Evolutionary conservation across 495 filamentous ascomycete species (phyloP).

Genomic region (Aspergillus taichungensis): DNA sequence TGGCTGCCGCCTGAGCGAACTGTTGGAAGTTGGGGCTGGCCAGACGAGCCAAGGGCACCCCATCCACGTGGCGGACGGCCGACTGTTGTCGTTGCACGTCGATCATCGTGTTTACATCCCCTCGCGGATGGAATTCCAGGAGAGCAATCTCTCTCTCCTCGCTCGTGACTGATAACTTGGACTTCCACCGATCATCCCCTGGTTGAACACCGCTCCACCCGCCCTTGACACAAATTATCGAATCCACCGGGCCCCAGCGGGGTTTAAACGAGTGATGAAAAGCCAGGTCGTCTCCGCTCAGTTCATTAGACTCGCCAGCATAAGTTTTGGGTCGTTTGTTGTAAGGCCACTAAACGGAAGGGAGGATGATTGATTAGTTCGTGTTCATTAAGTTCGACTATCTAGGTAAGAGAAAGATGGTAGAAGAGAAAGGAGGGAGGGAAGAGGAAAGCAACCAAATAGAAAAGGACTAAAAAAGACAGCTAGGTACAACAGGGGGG

Average conservation of each 20-base stretch:
- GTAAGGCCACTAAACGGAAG: slow-evolving; percentile 70
- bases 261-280: slow-evolving; percentile 64
- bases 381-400: slow-evolving; percentile 25
- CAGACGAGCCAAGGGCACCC: slow-evolving; percentile 31
- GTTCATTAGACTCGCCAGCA: slow-evolving; percentile 45
- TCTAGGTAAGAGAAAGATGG: slow-evolving; percentile 3
- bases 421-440: slow-evolving; percentile 1
- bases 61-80: slow-evolving; percentile 26
- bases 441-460: no score
- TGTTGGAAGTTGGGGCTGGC: slow-evolving; percentile 23
- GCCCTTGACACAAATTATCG: slow-evolving; percentile 52
- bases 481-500: no score
- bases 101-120: slow-evolving; percentile 26
- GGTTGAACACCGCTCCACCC: slow-evolving; percentile 16
- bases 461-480: no score
- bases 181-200: slow-evolving; percentile 24
- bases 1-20: slow-evolving; percentile 25
- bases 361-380: slow-evolving; percentile 34
- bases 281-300: slow-evolving; percentile 48
- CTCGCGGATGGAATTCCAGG: slow-evolving; percentile 15
- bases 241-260: slow-evolving; percentile 68
- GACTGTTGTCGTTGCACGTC: slow-evolving; percentile 30
- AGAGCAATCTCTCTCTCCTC: slow-evolving; percentile 29
- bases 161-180: slow-evolving; percentile 29
- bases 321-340: slow-evolving; percentile 62